These are phyloP conservation scores for Nemania abortiva DNA, from an alignment of 2,329 filamentous ascomycete species.

Conservation along the genomic window DNA sequence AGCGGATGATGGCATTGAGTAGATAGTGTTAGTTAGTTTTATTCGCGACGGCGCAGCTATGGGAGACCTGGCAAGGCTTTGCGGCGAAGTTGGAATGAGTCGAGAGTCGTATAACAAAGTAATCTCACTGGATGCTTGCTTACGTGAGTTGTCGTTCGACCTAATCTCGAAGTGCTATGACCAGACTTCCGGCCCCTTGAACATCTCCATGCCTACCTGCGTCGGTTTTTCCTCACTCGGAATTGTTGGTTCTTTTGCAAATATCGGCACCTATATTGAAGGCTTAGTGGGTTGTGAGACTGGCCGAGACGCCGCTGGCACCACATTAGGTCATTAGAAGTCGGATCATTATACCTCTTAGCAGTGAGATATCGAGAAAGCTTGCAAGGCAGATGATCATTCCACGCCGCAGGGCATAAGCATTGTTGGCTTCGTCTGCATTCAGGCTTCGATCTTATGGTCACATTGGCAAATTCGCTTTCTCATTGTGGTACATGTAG, in stretches of 20 bases:
- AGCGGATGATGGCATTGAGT: too few species aligned
- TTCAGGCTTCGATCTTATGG: too few species aligned
- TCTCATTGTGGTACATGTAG: too few species aligned
- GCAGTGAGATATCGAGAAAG: constrained; percentile 1
- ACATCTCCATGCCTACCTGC: background rate
- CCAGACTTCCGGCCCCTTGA: background rate
- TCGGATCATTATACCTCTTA: background rate
- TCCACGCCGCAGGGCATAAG: constrained; percentile 8
- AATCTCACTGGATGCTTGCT: background rate
- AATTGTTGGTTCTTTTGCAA: constrained; percentile 7
- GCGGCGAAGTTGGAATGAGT: constrained; percentile 1
- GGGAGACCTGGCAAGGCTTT: background rate
- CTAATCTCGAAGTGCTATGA: constrained; percentile 1
- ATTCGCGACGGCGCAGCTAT: background rate
- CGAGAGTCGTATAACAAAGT: constrained; percentile 1
- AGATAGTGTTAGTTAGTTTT: background rate
- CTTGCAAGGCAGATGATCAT: constrained; percentile 8
- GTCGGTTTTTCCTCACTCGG: background rate
- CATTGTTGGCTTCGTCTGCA: too few species aligned
- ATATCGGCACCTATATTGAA: background rate
- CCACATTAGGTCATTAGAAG: too few species aligned
- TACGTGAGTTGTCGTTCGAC: background rate
- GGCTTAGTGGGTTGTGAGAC: background rate
- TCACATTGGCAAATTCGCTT: too few species aligned
- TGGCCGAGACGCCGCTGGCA: constrained; percentile 1